phyloP scores from a whole-genome alignment of 768 basidiomycete genomes.

The Leccinum boreale region DNA sequence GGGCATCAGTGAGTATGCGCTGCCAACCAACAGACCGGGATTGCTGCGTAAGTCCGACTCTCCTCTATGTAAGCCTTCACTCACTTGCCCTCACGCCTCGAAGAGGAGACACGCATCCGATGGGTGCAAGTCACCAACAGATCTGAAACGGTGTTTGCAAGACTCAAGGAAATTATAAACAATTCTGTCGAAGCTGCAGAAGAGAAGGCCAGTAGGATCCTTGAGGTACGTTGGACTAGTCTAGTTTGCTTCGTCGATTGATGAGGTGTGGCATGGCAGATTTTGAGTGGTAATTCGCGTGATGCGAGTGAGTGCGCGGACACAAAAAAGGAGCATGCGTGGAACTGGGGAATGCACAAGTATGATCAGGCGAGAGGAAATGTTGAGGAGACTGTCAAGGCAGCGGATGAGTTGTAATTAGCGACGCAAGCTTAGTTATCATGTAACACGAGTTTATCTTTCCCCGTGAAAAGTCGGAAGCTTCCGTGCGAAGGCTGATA shows the following conservation, averaged over 20 bases:
- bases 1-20: conserved; percentile 65
- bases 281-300: conserved; percentile 39
- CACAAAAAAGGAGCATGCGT: conserved; percentile 15
- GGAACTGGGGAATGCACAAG: conserved; percentile 22
- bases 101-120: conserved; percentile 76
- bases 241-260: not conserved
- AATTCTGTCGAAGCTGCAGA: conserved; percentile 71
- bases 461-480: conserved; percentile 8
- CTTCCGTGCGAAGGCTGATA: conserved; percentile 16
- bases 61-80: no score
- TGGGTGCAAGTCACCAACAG: conserved; percentile 65
- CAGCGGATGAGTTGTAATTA: conserved; percentile 27
- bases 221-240: conserved; percentile 25
- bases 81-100: not conserved
- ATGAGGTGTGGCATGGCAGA: conserved; percentile 10
- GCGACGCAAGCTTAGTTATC: no score
- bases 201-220: conserved; percentile 59
- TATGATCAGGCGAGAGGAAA: conserved; percentile 23
- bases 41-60: conserved; percentile 59
- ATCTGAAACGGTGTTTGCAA: conserved; percentile 54
- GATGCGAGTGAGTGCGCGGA: conserved; percentile 20
- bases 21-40: conserved; percentile 66
- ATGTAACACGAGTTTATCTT: not conserved
- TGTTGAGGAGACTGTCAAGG: conserved; percentile 18
- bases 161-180: conserved; percentile 64